phyloP scores from a whole-genome alignment of 176 grass and related monocot species.

The Stipa capillata region DNA sequence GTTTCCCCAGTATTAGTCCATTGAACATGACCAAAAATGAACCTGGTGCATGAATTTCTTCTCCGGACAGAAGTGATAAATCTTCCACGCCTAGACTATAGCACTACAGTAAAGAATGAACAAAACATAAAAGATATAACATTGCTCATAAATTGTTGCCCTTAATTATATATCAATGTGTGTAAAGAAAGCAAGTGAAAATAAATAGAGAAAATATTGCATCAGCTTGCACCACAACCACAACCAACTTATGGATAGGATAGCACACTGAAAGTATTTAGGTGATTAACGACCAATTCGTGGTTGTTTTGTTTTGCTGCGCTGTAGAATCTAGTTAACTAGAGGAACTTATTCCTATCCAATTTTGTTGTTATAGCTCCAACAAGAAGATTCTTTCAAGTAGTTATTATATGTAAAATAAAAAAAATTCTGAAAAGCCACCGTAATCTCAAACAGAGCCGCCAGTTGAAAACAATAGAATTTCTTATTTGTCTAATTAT shows the following conservation, averaged over 20 bases:
- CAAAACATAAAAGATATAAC: constrained; percentile 5
- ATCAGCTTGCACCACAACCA: not conserved
- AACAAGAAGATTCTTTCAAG: not conserved
- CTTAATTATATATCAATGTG: not conserved
- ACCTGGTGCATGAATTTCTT: constrained; percentile 78
- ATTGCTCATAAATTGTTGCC: not conserved
- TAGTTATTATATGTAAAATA: not conserved
- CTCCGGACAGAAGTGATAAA: constrained; percentile 57
- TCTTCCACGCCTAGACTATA: constrained; percentile 84
- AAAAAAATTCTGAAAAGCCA: not conserved
- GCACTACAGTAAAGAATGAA: constrained; percentile 45
- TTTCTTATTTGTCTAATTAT: not conserved
- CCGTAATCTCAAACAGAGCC: not conserved
- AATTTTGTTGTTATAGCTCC: not conserved
- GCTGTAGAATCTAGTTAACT: not conserved
- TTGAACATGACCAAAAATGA: constrained; percentile 98
- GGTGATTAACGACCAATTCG: not conserved
- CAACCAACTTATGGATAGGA: not conserved
- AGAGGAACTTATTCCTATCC: not conserved
- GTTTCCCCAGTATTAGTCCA: constrained; percentile 92
- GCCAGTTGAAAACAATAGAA: not conserved
- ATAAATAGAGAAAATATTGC: not conserved
- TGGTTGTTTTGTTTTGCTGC: not conserved
- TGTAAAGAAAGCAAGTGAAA: not conserved
- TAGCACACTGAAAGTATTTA: not conserved